These are phyloP conservation scores for Xenosphaeropsis pyriputrescens DNA, from an alignment of 2,329 filamentous ascomycete genomes.

Conservation along the genomic window DNA sequence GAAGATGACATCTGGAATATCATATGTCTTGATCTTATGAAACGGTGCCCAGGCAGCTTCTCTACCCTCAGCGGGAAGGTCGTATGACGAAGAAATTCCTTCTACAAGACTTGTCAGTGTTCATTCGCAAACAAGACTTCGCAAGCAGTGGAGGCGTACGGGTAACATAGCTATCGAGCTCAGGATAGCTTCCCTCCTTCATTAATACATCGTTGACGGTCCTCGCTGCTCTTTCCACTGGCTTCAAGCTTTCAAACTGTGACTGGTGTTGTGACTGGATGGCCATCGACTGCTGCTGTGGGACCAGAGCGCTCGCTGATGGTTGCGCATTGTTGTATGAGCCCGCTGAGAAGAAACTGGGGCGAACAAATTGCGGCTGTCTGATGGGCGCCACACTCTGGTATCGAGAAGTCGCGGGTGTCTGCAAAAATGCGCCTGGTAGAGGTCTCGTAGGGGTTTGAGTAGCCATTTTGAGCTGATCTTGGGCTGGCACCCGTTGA, in stretches of 20 bases:
- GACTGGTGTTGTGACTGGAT: conserved; percentile 21
- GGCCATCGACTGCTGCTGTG: conserved; percentile 3
- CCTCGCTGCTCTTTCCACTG: conserved; percentile 65
- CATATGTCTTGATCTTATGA: conserved; percentile 72
- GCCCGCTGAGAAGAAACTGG: conserved; percentile 8
- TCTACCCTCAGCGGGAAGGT: conserved; percentile 43
- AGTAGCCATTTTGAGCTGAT: background rate
- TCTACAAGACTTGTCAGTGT: conserved; percentile 33
- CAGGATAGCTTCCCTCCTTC: conserved; percentile 68
- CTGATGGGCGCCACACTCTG: conserved; percentile 26
- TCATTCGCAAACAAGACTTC: background rate
- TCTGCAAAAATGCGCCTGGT: conserved; percentile 64
- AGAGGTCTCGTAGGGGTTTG: conserved; percentile 55
- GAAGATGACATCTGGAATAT: conserved; percentile 83
- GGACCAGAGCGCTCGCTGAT: conserved; percentile 4
- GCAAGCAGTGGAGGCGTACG: conserved; percentile 41
- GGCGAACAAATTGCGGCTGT: conserved; percentile 34
- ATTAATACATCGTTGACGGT: conserved; percentile 71
- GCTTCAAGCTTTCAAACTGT: conserved; percentile 39
- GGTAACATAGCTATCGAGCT: conserved; percentile 77
- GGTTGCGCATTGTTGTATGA: conserved; percentile 10
- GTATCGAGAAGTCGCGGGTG: conserved; percentile 45
- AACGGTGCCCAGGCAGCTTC: conserved; percentile 75
- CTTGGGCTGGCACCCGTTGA: too few relatives aligned
- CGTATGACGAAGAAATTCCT: conserved; percentile 85